Base-by-base conservation (phyloP, 176 grass and related monocot species). In the Thinopyrum elongatum region DNA sequence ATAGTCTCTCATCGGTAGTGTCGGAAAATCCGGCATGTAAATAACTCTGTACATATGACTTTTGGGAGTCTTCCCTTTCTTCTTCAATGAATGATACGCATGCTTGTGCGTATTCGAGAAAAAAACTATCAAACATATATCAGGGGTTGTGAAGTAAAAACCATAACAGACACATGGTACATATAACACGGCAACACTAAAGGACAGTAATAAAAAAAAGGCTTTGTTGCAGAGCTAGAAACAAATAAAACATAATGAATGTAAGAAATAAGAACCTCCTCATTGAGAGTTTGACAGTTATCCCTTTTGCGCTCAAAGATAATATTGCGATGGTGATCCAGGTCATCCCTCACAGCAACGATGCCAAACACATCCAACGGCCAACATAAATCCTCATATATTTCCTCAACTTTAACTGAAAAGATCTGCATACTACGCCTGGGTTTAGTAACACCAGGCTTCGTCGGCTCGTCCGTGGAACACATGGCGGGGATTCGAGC, bases 291-390 rank as follows among this genome's bases (percentile, higher is more conserved):
- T 55, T 77, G 74, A 33, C 27, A 77, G 10, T 55, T 77, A 19
- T 77, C 74, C 74, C 74, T 77, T 29, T 33, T 55, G 74, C 9
- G 74, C 28, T 77, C 70, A 74, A 47, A 74, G 12, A 74, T 74
- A 41, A 74, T 28, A 74, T 74, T 74, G 7, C 39, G 39, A 57
- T 22, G 19, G 4, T 55, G 47, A 77, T 77, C 74, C 4, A 77
- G 27, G 9, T 31, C 44, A 10, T 77, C 74, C 27, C 74, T 7
- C 49, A 77, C 27, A 55, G 74, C 47, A 77, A 77, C 17, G 17
- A 55, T 34, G 5, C 74, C 74, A 57, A 22, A 77, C 74, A 77
- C 74, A 77, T 77, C 27, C 9, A 77, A 9, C 4, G 47, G 74
- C 46, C 74, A 77, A 17, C 16, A 47, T 22, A 55, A 21, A 77